These are phyloP conservation scores for Prunus padus DNA, from an alignment of 306 rosid species.

Conservation along the genomic window DNA sequence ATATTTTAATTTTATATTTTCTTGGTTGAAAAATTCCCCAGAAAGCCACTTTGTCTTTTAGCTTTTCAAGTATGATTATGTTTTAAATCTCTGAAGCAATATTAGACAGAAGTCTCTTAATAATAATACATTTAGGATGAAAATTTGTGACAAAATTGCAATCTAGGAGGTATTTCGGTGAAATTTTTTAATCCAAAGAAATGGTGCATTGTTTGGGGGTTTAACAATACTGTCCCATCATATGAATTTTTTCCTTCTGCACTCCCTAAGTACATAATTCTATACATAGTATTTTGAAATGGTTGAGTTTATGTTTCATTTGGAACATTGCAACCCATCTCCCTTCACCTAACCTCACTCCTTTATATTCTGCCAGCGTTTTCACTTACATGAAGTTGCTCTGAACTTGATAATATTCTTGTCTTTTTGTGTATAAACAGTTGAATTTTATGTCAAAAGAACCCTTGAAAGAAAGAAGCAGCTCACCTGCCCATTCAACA, in stretches of 20 bases:
- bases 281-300: neutral
- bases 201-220: neutral
- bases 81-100: neutral
- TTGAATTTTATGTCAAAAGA: conserved; percentile 37
- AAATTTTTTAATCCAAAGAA: neutral
- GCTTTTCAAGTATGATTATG: neutral
- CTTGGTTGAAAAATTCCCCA: neutral
- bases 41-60: too few species aligned
- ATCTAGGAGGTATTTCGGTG: neutral
- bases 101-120: neutral
- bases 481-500: conserved; percentile 24
- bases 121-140: neutral
- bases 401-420: neutral
- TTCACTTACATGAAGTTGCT: neutral
- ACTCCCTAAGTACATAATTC: neutral
- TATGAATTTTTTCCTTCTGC: neutral
- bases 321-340: neutral
- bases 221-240: neutral
- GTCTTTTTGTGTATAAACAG: conserved; percentile 27
- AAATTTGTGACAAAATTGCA: neutral
- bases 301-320: neutral
- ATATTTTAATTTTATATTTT: neutral
- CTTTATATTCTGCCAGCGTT: conserved; percentile 7
- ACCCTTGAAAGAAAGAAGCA: conserved; percentile 37
- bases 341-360: neutral